Conservation (phyloP, 73 alveolate species). For the Paramecium sonneborni region DNA sequence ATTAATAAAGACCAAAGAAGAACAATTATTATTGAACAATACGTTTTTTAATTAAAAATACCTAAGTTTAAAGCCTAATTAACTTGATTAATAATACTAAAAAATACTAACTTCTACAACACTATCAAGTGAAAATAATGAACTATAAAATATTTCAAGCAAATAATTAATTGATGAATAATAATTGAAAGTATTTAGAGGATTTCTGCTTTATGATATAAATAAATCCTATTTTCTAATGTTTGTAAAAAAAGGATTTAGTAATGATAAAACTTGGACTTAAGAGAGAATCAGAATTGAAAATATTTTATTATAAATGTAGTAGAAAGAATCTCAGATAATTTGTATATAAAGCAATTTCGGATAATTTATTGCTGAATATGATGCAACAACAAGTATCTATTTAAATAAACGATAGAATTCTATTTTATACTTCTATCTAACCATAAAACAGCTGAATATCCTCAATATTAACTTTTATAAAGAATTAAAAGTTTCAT, state of each 20-base stretch:
- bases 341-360: neutral
- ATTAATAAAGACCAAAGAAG: neutral
- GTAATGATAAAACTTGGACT: slow-evolving; percentile 2
- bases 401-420: neutral
- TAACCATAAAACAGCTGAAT: neutral
- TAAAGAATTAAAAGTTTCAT: neutral
- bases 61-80: neutral
- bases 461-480: neutral
- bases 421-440: neutral
- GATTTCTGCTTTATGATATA: neutral
- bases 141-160: neutral
- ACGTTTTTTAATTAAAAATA: neutral
- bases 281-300: neutral
- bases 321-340: neutral
- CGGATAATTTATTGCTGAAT: neutral
- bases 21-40: neutral
- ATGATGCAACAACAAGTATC: neutral
- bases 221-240: neutral
- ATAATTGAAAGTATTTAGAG: neutral
- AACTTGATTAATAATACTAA: neutral
- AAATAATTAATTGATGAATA: neutral
- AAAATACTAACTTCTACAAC: neutral
- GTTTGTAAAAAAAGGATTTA: slow-evolving; percentile 25
- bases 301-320: neutral
- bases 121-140: neutral